These are phyloP conservation scores for Candida corydali DNA, from an alignment of 805 yeast species.

Conservation along the genomic window DNA sequence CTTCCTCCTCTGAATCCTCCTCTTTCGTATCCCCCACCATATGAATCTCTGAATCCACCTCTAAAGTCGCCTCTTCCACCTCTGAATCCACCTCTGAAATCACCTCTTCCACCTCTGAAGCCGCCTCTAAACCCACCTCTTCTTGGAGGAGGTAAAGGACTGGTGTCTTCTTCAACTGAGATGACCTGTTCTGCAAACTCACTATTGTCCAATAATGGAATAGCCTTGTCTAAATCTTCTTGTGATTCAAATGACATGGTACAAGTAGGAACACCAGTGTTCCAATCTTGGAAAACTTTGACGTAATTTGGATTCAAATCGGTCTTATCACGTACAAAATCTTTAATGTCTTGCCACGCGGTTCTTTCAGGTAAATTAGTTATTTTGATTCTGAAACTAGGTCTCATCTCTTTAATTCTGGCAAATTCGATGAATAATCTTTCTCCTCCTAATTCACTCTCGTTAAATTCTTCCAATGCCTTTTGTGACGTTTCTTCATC, in stretches of 20 bases:
- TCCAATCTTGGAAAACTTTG: constrained; percentile 47
- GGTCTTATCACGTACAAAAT: constrained; percentile 77
- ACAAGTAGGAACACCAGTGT: constrained; percentile 43
- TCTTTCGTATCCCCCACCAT: constrained; percentile 39
- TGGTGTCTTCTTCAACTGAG: constrained; percentile 73
- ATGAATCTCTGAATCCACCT: constrained; percentile 29
- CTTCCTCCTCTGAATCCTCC: constrained; percentile 38
- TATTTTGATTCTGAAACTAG: constrained; percentile 69
- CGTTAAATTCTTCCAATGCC: constrained; percentile 46
- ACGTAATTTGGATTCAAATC: constrained; percentile 60
- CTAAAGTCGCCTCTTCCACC: constrained; percentile 34
- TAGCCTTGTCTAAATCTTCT: constrained; percentile 72
- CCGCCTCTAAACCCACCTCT: constrained; percentile 37
- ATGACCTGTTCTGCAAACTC: constrained; percentile 68
- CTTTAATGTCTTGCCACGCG: constrained; percentile 88
- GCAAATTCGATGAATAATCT: constrained; percentile 51
- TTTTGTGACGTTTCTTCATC: constrained; percentile 50
- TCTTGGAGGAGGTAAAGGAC: constrained; percentile 53
- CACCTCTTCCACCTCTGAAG: constrained; percentile 32
- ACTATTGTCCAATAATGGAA: constrained; percentile 66
- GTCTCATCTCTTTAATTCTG: constrained; percentile 58
- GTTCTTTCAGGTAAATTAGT: constrained; percentile 69
- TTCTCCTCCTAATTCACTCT: constrained; percentile 47
- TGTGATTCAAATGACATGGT: constrained; percentile 56
- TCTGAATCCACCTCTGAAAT: constrained; percentile 30